phyloP scores from a whole-genome alignment of 108 stramenopile species.

The Fragilariopsis cylindrus region DNA sequence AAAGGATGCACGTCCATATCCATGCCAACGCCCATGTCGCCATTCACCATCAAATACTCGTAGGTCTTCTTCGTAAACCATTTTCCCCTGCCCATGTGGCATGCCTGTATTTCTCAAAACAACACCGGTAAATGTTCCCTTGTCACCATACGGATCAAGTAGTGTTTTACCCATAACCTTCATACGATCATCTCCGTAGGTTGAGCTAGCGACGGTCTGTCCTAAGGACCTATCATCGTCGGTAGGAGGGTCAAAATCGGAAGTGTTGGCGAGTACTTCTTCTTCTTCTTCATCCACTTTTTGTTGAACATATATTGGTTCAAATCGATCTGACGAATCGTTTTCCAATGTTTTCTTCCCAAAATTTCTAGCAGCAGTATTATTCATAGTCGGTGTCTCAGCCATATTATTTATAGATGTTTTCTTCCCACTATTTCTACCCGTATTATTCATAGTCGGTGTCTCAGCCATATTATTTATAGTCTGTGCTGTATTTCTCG shows the following conservation, averaged over 20 bases:
- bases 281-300: not conserved
- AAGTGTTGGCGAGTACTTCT: too few species aligned
- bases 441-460: slow-evolving; percentile 3
- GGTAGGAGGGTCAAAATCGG: not conserved
- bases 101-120: slow-evolving; percentile 66
- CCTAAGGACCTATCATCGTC: slow-evolving; percentile 41
- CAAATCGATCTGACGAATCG: slow-evolving; percentile 15
- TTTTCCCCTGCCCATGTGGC: slow-evolving; percentile 72
- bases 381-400: slow-evolving; percentile 8
- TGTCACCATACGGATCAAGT: slow-evolving; percentile 76
- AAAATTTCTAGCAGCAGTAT: not conserved
- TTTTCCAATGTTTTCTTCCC: not conserved
- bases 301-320: not conserved
- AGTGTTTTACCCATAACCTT: slow-evolving; percentile 43
- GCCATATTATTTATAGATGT: not conserved
- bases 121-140: slow-evolving; percentile 75
- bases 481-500: too few species aligned
- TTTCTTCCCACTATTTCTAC: not conserved
- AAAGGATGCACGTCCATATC: slow-evolving; percentile 51
- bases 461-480: not conserved
- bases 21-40: slow-evolving; percentile 66
- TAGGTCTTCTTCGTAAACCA: slow-evolving; percentile 61
- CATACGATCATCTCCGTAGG: slow-evolving; percentile 62
- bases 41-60: slow-evolving; percentile 55
- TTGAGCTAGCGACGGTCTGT: slow-evolving; percentile 53